phyloP scores from a whole-genome alignment of 805 yeast genomes.

The Naumovozyma baii region DNA sequence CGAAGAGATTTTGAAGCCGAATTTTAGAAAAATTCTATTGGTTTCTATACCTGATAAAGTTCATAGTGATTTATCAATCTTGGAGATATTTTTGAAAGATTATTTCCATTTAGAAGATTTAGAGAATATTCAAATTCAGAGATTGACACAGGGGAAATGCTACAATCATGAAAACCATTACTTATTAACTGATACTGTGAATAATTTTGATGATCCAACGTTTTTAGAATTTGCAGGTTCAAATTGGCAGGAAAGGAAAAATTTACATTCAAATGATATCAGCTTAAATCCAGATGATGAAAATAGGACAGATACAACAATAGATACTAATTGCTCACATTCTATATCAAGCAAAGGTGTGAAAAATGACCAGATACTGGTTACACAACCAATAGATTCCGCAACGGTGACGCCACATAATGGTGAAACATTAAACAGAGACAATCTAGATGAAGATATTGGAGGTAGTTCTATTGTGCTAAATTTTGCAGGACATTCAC shows the following conservation, averaged over 20 bases:
- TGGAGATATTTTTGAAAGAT: slow-evolving; percentile 26
- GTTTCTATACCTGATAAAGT: slow-evolving; percentile 28
- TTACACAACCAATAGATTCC: not conserved
- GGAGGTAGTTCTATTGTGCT: slow-evolving; percentile 17
- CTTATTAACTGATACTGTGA: slow-evolving; percentile 21
- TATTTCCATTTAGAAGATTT: slow-evolving; percentile 26
- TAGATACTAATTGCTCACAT: not conserved
- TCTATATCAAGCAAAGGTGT: not conserved
- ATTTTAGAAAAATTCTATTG: slow-evolving; percentile 16
- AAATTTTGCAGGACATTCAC: slow-evolving; percentile 15
- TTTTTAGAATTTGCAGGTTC: slow-evolving; percentile 17
- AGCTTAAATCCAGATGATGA: not conserved
- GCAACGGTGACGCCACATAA: not conserved
- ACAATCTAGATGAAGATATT: slow-evolving; percentile 2
- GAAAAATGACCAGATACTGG: not conserved
- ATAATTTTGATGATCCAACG: slow-evolving; percentile 23
- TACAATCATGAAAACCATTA: slow-evolving; percentile 30
- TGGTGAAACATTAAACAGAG: not conserved
- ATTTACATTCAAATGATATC: not conserved
- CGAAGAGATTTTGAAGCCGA: slow-evolving; percentile 3
- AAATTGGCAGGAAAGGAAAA: not conserved
- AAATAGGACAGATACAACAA: not conserved
- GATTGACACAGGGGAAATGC: slow-evolving; percentile 21
- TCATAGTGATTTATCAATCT: slow-evolving; percentile 22
- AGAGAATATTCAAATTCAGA: slow-evolving; percentile 22